These are phyloP conservation scores for Boletus eberwhitei DNA, from an alignment of 768 basidiomycete species.

Conservation along the genomic window DNA sequence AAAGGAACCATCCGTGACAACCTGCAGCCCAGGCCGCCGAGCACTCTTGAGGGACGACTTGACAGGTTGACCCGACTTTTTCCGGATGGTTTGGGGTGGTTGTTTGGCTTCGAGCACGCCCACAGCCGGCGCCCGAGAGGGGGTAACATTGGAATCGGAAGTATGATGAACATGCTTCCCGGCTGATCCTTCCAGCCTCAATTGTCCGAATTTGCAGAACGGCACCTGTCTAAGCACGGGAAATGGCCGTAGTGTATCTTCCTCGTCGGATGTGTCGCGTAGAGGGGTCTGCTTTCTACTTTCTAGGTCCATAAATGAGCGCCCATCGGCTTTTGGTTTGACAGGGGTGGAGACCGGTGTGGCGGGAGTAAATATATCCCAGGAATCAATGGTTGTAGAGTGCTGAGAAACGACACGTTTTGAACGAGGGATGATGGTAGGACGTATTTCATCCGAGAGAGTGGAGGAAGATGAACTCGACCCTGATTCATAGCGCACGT, in stretches of 20 bases:
- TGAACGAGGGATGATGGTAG: slow-evolving; percentile 36
- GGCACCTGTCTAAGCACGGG: slow-evolving; percentile 24
- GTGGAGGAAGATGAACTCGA: slow-evolving; percentile 38
- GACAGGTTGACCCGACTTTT: slow-evolving; percentile 92
- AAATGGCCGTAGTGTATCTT: slow-evolving; percentile 18
- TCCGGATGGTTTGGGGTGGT: slow-evolving; percentile 53
- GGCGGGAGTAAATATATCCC: slow-evolving; percentile 38
- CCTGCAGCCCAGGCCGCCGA: slow-evolving; percentile 50
- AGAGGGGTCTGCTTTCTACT: slow-evolving; percentile 9
- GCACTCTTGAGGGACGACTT: slow-evolving; percentile 86
- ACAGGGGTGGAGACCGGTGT: slow-evolving; percentile 39
- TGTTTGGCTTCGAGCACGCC: background rate
- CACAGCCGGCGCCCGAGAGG: background rate
- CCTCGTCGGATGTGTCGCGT: slow-evolving; percentile 32
- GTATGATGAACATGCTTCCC: slow-evolving; percentile 20
- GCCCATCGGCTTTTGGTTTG: slow-evolving; percentile 11
- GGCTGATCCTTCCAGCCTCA: slow-evolving; percentile 24
- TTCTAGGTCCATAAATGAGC: slow-evolving; percentile 14
- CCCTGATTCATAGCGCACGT: slow-evolving; percentile 23
- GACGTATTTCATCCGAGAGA: slow-evolving; percentile 34
- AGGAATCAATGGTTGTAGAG: slow-evolving; percentile 15
- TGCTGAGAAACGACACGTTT: slow-evolving; percentile 36
- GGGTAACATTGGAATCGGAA: slow-evolving; percentile 18
- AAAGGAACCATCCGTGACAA: slow-evolving; percentile 45
- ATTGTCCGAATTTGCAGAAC: slow-evolving; percentile 18